A percentile compares a stretch with the other conserved stretches of the same genome.
phyloP scores from a whole-genome alignment of 768 basidiomycete genomes.

The Lactarius hengduanensis region DNA sequence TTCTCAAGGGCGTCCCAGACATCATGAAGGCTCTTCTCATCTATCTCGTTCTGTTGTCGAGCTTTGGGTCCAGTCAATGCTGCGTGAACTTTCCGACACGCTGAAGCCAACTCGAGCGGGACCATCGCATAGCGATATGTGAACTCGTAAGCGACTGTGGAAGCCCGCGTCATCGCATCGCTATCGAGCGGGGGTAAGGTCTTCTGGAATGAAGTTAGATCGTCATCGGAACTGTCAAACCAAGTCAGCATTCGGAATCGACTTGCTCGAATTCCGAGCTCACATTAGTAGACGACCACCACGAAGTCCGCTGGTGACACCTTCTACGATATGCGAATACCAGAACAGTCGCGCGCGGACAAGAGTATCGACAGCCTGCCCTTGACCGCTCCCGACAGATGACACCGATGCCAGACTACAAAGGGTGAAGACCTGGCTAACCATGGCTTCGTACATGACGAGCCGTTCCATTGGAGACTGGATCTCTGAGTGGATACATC shows the following conservation, averaged over 20 bases:
- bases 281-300: conserved; percentile 85
- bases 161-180: conserved; percentile 36
- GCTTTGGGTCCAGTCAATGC: conserved; percentile 80
- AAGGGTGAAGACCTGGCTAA: conserved; percentile 78
- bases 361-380: conserved; percentile 54
- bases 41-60: conserved; percentile 53
- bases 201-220: conserved; percentile 69
- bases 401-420: conserved; percentile 54
- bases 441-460: conserved; percentile 74
- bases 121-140: conserved; percentile 61
- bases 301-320: conserved; percentile 73
- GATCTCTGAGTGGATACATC: conserved; percentile 37
- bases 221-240: conserved; percentile 62
- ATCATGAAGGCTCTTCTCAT: conserved; percentile 62
- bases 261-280: conserved; percentile 32
- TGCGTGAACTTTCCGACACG: conserved; percentile 75
- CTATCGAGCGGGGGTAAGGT: conserved; percentile 39
- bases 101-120: conserved; percentile 70
- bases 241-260: conserved; percentile 16
- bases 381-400: conserved; percentile 49
- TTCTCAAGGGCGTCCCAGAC: conserved; percentile 84
- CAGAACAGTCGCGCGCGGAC: conserved; percentile 82
- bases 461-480: conserved; percentile 46
- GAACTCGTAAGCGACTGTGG: conserved; percentile 47
- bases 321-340: conserved; percentile 86